phyloP scores from a whole-genome alignment of 1,284 basidiomycete genomes.

The Apiotrichum porosum region DNA sequence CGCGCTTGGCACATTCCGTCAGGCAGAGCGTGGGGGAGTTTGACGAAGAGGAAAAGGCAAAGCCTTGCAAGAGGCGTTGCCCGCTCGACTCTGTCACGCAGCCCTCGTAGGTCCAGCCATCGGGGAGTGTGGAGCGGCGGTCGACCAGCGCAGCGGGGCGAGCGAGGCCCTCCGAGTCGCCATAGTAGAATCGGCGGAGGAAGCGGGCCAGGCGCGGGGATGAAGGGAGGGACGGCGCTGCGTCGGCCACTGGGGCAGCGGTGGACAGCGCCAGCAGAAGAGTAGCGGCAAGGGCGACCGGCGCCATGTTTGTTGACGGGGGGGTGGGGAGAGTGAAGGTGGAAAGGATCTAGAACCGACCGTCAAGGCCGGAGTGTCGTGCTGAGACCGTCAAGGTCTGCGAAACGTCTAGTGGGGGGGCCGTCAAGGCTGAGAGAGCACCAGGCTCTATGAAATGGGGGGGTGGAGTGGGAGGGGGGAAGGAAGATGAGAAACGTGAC shows the following conservation, averaged over 20 bases:
- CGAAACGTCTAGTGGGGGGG: background rate
- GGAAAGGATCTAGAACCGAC: background rate
- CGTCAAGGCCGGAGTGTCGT: background rate
- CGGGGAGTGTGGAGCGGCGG: conserved; percentile 35
- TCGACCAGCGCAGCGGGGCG: conserved; percentile 29
- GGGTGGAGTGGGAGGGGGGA: too few species aligned
- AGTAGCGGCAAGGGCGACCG: conserved; percentile 32
- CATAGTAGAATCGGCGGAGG: too few species aligned
- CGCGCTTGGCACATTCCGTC: conserved; percentile 36
- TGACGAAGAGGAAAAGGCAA: conserved; percentile 25
- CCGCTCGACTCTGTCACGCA: conserved; percentile 43
- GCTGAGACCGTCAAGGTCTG: conserved; percentile 3
- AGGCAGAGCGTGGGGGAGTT: conserved; percentile 38
- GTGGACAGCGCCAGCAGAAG: conserved; percentile 19
- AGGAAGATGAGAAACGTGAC: too few species aligned
- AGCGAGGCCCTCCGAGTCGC: conserved; percentile 28
- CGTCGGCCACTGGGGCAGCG: conserved; percentile 23
- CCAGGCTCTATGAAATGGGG: too few species aligned
- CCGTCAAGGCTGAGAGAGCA: conserved; percentile 39
- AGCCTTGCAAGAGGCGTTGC: conserved; percentile 35
- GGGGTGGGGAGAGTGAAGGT: background rate
- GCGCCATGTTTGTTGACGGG: conserved; percentile 42
- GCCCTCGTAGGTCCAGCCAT: conserved; percentile 41
- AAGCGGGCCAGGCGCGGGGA: background rate
- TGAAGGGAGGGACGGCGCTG: conserved; percentile 4